Evolutionary conservation across 306 rosid species (phyloP), one percentile per base, ranked within the genome.

Genomic region (Clitoria ternatea): DNA sequence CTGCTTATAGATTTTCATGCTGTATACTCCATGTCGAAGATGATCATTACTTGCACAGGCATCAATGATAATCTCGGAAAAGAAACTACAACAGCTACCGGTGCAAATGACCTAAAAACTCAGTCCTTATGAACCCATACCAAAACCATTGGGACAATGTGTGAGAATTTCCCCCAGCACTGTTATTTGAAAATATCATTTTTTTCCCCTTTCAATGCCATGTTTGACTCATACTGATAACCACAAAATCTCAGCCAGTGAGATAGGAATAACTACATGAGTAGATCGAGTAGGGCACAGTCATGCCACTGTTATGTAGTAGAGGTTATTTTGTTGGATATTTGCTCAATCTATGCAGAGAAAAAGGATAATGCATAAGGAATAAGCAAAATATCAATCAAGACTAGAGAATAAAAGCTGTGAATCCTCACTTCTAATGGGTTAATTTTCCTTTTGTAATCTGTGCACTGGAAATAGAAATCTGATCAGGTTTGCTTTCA

Each of bases 401-500:
- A 35, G 53, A 74, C 61, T 79, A 53, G 48, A 70, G 35, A 2
- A n/a, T n/a, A n/a, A n/a, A n/a, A n/a, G 54, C 6, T 47, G 54
- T 35, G 18, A 76, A 54, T 80, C 42, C 74, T 81, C 79, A 84
- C 87, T 85, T 77, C 60, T 80, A 88, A 20, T 57, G 30, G 37
- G 81, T 43, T 81, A 27, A 53, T 74, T 81, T 85, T 80, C 82
- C 90, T 75, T 64, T 82, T 2, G 19, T 32, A 32, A 27, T 66
- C 14, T 64, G 83, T 20, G 66, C 32, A 80, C 55, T 44, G 17
- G 80, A 78, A 53, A 75, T 20, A 42, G 80, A 68, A 59, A 79
- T 69, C 49, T 78, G 85, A 70, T 81, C 87, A 19, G 36, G 44
- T 87, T 61, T 83, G 68, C 67, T 81, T 37, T 86, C 89, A 77